A percentile compares a stretch with the other conserved stretches of the same genome.
Conservation (phyloP, 129 eudicot genomes). For the Cynara cardunculus region DNA sequence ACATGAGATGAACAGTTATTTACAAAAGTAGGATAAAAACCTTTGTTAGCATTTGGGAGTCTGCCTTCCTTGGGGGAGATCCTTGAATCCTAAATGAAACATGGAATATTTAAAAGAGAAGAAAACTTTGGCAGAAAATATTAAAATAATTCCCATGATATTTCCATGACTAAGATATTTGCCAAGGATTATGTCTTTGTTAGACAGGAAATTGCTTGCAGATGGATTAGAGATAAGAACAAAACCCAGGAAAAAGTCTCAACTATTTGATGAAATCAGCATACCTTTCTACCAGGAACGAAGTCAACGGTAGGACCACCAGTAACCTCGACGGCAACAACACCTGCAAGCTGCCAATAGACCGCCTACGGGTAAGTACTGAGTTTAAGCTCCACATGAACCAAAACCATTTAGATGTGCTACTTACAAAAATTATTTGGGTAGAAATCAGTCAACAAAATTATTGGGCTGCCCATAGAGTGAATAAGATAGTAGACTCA, state of each 20-base stretch:
- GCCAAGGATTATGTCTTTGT: neutral
- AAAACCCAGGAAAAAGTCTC: neutral
- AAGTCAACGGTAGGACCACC: slow-evolving; percentile 74
- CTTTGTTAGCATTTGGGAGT: slow-evolving; percentile 66
- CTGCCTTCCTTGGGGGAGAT: slow-evolving; percentile 70
- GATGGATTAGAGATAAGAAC: neutral
- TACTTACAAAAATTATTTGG: neutral
- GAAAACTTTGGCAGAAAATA: neutral
- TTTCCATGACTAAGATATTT: neutral
- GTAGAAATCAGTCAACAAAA: neutral
- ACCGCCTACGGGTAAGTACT: neutral
- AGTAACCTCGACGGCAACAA: slow-evolving; percentile 77
- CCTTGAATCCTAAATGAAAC: slow-evolving; percentile 48
- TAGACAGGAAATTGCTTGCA: neutral
- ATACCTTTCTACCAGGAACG: slow-evolving; percentile 77
- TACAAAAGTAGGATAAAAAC: slow-evolving; percentile 23
- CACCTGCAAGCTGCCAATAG: slow-evolving; percentile 65
- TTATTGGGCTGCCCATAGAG: neutral
- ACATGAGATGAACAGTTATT: neutral
- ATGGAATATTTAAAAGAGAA: neutral
- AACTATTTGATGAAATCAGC: neutral
- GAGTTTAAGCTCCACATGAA: neutral
- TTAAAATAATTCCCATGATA: neutral
- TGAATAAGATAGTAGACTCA: neutral
- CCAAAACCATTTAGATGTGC: neutral